Conservation (phyloP, 1,139 yeast species). For the Protomyces inundatus region DNA sequence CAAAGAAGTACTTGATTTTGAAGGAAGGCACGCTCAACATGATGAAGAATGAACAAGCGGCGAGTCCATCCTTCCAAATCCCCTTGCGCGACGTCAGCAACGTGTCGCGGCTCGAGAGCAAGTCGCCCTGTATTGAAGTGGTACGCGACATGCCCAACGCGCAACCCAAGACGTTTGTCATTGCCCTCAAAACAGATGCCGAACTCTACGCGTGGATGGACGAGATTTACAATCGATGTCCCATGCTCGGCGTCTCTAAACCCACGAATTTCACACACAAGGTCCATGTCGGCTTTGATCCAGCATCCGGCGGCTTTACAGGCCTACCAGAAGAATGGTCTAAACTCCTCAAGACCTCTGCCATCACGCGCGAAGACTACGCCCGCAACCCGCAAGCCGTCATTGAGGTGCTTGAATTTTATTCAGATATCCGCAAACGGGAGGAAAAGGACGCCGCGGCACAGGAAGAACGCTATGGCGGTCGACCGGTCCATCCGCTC, state of each 20-base stretch:
- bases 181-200: constrained; percentile 70
- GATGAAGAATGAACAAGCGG: constrained; percentile 58
- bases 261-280: constrained; percentile 39
- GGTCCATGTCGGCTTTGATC: constrained; percentile 48
- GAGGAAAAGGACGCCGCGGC: constrained; percentile 38
- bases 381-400: constrained; percentile 48
- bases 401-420: constrained; percentile 88
- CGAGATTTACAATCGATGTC: constrained; percentile 48
- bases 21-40: constrained; percentile 70
- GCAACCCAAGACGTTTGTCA: constrained; percentile 49
- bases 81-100: constrained; percentile 54
- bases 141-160: constrained; percentile 51
- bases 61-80: constrained; percentile 36
- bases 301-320: constrained; percentile 45
- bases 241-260: constrained; percentile 59
- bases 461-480: constrained; percentile 25
- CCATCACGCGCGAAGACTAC: constrained; percentile 46
- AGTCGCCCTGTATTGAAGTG: constrained; percentile 73
- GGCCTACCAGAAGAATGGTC: constrained; percentile 48
- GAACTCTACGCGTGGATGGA: constrained; percentile 81
- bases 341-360: constrained; percentile 42
- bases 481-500: neutral
- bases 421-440: constrained; percentile 41
- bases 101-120: constrained; percentile 58
- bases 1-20: constrained; percentile 72